Evolutionary conservation across 1,284 basidiomycete genomes (phyloP), one percentile per base, ranked within the genome.

Genomic region (Inonotus obliquus): DNA sequence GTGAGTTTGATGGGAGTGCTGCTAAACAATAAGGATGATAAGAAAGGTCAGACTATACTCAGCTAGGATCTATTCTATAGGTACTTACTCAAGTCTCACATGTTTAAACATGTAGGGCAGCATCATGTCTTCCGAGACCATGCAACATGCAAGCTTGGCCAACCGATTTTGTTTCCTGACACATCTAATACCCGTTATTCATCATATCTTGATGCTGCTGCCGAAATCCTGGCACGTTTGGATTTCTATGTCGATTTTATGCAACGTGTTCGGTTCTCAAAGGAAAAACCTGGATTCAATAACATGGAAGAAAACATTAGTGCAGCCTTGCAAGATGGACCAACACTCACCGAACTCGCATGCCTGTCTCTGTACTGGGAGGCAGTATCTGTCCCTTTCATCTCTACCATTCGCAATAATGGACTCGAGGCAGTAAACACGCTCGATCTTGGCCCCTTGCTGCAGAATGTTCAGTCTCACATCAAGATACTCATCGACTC

Each of bases 291-390:
- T 1, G 23, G 19, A 1, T 68, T 67, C 21, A 72, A 60, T 25
- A 62, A 72, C 56, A 61, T 72, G 13, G 67, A 70, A 51, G 25
- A 64, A 14, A 78, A 79, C 64, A 51, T 79, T 3, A 68, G 59
- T 5, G 59, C 66, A 0, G 73, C 67, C 0, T 64, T 79, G 0
- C 49, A 71, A 1, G 70, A 74, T 57, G 49, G 37, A 14, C 56
- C 68, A 4, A 77, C 75, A 21, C 65, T 75, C 10, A 75, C 73
- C 3, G 74, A 77, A 54, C 69, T 77, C 32, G 69, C 65, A 19
- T 70, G 71, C 11, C 65, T 76, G 14, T 62, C 67, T 2, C 59
- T 76, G 4, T 75, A 75, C 65, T 64, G 65, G 23, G 68, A 74
- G 54, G 41, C 67, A 11, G 65, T 75, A 25, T 68, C 67, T 2